Percentiles rank a stretch among this genome's conserved stretches.
Evolutionary conservation across 176 grass and related monocot species (phyloP).

Genomic region (Zizania latifolia): DNA sequence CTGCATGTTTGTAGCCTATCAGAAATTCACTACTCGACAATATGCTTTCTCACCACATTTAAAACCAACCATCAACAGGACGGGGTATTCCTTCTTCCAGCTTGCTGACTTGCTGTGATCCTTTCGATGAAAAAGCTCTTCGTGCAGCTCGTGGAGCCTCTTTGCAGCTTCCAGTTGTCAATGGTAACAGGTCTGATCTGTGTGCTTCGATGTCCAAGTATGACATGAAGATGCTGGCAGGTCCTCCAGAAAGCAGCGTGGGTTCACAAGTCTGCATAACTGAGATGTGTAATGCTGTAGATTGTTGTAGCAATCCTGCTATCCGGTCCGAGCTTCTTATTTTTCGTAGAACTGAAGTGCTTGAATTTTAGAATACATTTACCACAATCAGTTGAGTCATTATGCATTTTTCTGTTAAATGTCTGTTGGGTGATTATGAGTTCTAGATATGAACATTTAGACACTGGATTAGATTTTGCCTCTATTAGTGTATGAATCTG

Average conservation of each 20-base stretch:
- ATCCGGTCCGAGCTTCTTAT: not conserved
- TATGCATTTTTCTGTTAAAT: not conserved
- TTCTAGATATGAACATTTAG: slow-evolving; percentile 4
- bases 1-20: not conserved
- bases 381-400: not conserved
- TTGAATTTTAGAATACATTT: not conserved
- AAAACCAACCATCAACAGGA: slow-evolving; percentile 47
- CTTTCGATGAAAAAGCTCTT: slow-evolving; percentile 93
- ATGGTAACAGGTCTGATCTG: slow-evolving; percentile 57
- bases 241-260: slow-evolving; percentile 59
- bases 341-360: not conserved
- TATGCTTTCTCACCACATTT: slow-evolving; percentile 21
- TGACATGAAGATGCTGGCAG: slow-evolving; percentile 67
- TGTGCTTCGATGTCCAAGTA: slow-evolving; percentile 28
- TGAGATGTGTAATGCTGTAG: not conserved
- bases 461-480: not conserved
- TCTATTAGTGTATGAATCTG: not conserved
- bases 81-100: slow-evolving; percentile 78
- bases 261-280: no score
- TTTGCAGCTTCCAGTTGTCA: slow-evolving; percentile 77
- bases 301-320: not conserved
- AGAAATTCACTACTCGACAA: not conserved
- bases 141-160: slow-evolving; percentile 82
- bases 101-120: slow-evolving; percentile 89
- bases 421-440: not conserved